Evolutionary conservation across 2,329 filamentous ascomycete genomes (phyloP).

Genomic region (Sarocladium kiliense): DNA sequence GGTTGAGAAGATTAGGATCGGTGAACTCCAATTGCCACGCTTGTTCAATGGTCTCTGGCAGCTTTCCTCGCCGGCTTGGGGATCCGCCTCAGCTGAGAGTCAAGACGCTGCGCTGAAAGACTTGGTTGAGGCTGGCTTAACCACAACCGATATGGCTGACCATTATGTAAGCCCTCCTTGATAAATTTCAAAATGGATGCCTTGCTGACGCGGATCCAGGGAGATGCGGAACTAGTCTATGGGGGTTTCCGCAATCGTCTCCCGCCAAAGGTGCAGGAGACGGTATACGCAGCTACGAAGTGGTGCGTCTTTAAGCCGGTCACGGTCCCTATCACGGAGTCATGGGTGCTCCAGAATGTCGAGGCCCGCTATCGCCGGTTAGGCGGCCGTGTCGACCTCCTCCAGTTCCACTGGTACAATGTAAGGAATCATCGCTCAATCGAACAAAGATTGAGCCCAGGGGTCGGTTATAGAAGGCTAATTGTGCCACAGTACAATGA

Average conservation of each 20-base stretch:
- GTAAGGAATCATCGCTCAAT: no score
- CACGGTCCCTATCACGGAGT: slow-evolving; percentile 13
- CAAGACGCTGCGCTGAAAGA: slow-evolving; percentile 15
- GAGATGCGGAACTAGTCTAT: slow-evolving; percentile 45
- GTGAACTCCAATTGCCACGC: slow-evolving; percentile 17
- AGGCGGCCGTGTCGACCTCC: slow-evolving; percentile 15
- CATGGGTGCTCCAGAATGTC: slow-evolving; percentile 16
- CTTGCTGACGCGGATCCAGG: slow-evolving; percentile 1
- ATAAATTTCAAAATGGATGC: no score
- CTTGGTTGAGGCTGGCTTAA: slow-evolving; percentile 15
- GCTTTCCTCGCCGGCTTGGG: slow-evolving; percentile 25
- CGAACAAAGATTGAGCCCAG: no score
- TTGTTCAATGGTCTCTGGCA: slow-evolving; percentile 27
- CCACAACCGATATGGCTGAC: slow-evolving; percentile 46
- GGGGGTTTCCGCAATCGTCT: slow-evolving; percentile 18
- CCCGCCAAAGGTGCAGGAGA: background rate
- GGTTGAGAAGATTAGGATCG: slow-evolving; percentile 19
- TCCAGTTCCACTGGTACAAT: slow-evolving; percentile 20
- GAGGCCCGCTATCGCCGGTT: slow-evolving; percentile 15
- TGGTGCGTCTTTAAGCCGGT: slow-evolving; percentile 23
- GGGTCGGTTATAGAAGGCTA: no score
- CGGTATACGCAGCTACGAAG: slow-evolving; percentile 22
- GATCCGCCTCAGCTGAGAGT: slow-evolving; percentile 14
- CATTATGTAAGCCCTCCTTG: slow-evolving; percentile 33
- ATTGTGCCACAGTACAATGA: slow-evolving; percentile 30